Conservation (phyloP, 2,329 filamentous ascomycete genomes). For the Venturia asperata region DNA sequence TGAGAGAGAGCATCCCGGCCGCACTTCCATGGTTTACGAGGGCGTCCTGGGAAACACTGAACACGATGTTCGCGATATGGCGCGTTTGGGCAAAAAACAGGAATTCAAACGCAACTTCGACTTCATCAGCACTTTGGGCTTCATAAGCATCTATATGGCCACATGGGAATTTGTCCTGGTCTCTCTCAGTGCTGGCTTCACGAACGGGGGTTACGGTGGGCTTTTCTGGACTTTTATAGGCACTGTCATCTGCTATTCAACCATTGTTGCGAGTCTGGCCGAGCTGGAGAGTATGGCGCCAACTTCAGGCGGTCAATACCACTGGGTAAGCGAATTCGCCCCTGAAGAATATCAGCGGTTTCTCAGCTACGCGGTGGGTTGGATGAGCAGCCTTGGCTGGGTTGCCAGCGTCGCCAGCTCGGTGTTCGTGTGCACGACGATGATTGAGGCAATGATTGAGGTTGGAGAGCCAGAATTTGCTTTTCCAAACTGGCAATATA, state of each 20-base stretch:
- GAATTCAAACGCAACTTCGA: conserved; percentile 19
- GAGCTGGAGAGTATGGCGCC: conserved; percentile 21
- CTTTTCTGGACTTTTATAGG: conserved; percentile 19
- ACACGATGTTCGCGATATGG: conserved; percentile 17
- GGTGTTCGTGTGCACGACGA: conserved; percentile 21
- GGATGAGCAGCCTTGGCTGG: conserved; percentile 30
- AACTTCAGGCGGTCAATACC: conserved; percentile 31
- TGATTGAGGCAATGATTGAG: conserved; percentile 34
- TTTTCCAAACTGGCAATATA: conserved; percentile 34
- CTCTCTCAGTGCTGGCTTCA: conserved; percentile 15
- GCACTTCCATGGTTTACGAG: not conserved
- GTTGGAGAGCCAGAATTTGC: conserved; percentile 25
- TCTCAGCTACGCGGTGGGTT: conserved; percentile 21
- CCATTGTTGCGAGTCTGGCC: conserved; percentile 18
- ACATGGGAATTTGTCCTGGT: conserved; percentile 20
- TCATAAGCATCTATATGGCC: conserved; percentile 18
- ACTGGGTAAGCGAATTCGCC: conserved; percentile 27
- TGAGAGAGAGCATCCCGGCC: not conserved
- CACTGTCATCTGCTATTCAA: conserved; percentile 6
- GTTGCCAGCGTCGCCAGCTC: conserved; percentile 17
- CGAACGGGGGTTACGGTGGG: conserved; percentile 20
- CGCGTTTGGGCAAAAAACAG: conserved; percentile 16
- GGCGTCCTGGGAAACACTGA: conserved; percentile 19
- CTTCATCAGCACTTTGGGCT: conserved; percentile 19
- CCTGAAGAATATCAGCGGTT: conserved; percentile 18